Percentiles rank a stretch among this genome's conserved stretches.
Conservation (phyloP, 1,139 yeast species). For the Scheffersomyces segobiensis region DNA sequence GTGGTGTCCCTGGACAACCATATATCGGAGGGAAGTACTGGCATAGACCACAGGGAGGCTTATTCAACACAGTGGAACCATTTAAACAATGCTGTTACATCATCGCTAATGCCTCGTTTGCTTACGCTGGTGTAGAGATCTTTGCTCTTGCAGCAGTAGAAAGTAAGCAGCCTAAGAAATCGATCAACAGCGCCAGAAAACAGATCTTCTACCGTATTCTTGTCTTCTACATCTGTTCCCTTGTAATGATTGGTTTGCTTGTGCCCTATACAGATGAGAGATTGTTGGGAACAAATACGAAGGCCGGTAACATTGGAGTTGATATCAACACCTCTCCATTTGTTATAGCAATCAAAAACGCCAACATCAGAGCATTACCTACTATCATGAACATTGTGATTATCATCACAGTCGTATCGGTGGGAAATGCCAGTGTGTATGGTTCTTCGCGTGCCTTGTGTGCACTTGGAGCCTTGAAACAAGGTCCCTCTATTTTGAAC, state of each 20-base stretch:
- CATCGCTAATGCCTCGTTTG: slow-evolving; percentile 25
- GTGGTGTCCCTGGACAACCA: slow-evolving; percentile 31
- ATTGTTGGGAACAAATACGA: slow-evolving; percentile 33
- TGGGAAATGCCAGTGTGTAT: slow-evolving; percentile 37
- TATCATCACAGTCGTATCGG: slow-evolving; percentile 32
- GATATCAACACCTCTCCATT: slow-evolving; percentile 39
- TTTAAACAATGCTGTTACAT: slow-evolving; percentile 26
- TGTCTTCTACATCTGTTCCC: slow-evolving; percentile 34
- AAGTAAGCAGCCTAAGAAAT: slow-evolving; percentile 31
- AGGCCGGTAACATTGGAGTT: slow-evolving; percentile 11
- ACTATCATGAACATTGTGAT: slow-evolving; percentile 35
- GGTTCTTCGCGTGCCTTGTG: slow-evolving; percentile 38
- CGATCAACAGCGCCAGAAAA: slow-evolving; percentile 35
- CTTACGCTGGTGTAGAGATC: slow-evolving; percentile 29
- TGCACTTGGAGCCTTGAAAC: slow-evolving; percentile 35
- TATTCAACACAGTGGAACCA: slow-evolving; percentile 28
- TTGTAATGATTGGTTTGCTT: slow-evolving; percentile 46
- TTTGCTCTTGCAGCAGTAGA: slow-evolving; percentile 40
- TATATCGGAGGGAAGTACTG: slow-evolving; percentile 35
- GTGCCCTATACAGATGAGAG: slow-evolving; percentile 60
- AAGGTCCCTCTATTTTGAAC: slow-evolving; percentile 32
- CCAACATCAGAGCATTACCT: slow-evolving; percentile 31
- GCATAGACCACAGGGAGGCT: slow-evolving; percentile 32
- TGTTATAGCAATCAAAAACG: slow-evolving; percentile 38
- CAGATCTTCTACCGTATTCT: slow-evolving; percentile 38